Conservation (phyloP, 192 early-diverging fungal genomes). For the Mortierella claussenii region DNA sequence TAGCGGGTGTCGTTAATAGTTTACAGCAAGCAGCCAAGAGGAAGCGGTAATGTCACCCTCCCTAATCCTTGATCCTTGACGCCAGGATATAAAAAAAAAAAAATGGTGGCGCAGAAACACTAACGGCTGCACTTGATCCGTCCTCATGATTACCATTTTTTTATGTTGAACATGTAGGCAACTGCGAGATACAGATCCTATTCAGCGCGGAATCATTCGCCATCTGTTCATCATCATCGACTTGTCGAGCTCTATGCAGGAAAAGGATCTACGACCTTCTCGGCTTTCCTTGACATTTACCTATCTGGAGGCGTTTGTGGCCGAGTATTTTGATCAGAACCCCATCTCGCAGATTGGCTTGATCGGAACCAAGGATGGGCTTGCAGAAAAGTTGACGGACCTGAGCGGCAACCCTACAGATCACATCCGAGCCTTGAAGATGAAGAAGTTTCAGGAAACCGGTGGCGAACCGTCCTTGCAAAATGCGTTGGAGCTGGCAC, state of each 20-base stretch:
- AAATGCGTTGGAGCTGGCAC: constrained; percentile 89
- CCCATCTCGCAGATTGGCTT: constrained; percentile 91
- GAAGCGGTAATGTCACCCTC: constrained; percentile 68
- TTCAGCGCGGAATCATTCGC: constrained; percentile 87
- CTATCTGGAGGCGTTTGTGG: constrained; percentile 75
- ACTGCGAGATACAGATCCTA: constrained; percentile 72
- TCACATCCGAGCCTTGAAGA: constrained; percentile 76
- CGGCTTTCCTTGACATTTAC: constrained; percentile 79
- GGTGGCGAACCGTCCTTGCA: constrained; percentile 92
- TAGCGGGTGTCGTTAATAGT: constrained; percentile 77
- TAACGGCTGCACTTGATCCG: no score
- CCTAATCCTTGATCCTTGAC: no score
- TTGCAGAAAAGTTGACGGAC: constrained; percentile 90
- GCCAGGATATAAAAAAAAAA: not conserved
- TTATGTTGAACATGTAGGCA: constrained; percentile 10
- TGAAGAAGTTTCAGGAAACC: constrained; percentile 72
- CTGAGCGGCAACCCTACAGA: constrained; percentile 86
- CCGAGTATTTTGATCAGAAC: constrained; percentile 97
- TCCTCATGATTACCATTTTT: not conserved
- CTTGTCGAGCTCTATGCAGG: constrained; percentile 84
- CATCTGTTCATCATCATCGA: constrained; percentile 88
- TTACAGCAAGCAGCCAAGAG: constrained; percentile 80
- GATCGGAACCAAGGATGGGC: constrained; percentile 83
- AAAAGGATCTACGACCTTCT: constrained; percentile 86
- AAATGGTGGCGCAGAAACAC: constrained; percentile 29